phyloP scores from a whole-genome alignment of 768 basidiomycete species.

The Auricularia sp. region DNA sequence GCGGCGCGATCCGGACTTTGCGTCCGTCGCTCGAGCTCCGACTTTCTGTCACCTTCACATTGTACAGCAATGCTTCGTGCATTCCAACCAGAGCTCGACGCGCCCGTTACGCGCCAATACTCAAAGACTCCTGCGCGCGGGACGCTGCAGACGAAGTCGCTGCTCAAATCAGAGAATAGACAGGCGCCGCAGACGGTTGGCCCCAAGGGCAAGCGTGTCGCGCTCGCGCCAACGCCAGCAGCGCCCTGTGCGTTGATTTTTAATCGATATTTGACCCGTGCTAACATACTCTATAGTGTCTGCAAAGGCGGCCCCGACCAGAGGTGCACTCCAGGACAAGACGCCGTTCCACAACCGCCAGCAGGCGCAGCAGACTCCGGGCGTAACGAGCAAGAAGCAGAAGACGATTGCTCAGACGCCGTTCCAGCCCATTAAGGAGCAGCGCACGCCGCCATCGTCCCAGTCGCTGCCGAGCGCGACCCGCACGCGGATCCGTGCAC shows the following conservation, averaged over 20 bases:
- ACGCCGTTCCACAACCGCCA: conserved; percentile 64
- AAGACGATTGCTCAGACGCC: conserved; percentile 22
- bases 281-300: background rate
- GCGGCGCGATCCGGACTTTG: no score
- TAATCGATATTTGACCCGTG: background rate
- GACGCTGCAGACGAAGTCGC: conserved; percentile 1
- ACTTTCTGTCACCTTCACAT: background rate
- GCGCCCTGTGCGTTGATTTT: background rate
- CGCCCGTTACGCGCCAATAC: background rate
- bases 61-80: background rate
- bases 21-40: no score
- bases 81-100: background rate
- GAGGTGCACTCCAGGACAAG: conserved; percentile 59
- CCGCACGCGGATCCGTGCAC: conserved; percentile 51
- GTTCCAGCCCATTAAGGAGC: conserved; percentile 36
- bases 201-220: background rate
- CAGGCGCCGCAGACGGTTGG: background rate
- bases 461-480: conserved; percentile 44
- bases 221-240: background rate
- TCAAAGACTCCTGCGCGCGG: background rate
- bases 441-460: background rate
- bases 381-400: conserved; percentile 21
- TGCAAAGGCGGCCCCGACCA: background rate
- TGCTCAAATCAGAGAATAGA: background rate
- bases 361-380: conserved; percentile 19